A percentile compares a stretch with the other conserved stretches of the same genome.
Evolutionary conservation across 2,329 filamentous ascomycete genomes (phyloP).

Genomic region (Cordyceps cateniannulata): DNA sequence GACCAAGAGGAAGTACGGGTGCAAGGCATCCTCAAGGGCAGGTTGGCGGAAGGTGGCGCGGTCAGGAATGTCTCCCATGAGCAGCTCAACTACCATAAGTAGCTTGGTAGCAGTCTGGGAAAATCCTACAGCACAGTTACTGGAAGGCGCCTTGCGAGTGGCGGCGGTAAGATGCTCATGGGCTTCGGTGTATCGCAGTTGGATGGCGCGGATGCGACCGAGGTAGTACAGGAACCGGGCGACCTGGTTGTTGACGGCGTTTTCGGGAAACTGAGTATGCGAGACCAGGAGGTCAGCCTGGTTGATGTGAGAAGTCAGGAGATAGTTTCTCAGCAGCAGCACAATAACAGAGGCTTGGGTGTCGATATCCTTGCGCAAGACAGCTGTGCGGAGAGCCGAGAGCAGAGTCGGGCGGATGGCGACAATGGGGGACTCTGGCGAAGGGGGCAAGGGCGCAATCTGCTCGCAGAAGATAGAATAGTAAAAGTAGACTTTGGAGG

Average conservation of each 20-base stretch:
- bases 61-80: slow-evolving; percentile 98
- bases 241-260: slow-evolving; percentile 96
- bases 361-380: slow-evolving; percentile 91
- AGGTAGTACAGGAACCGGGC: slow-evolving; percentile 97
- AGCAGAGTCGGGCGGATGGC: slow-evolving; percentile 80
- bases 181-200: slow-evolving; percentile 93
- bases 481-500: slow-evolving; percentile 97
- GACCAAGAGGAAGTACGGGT: slow-evolving; percentile 90
- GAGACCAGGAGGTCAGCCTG: slow-evolving; percentile 94
- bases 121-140: slow-evolving; percentile 83
- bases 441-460: slow-evolving; percentile 78
- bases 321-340: slow-evolving; percentile 88
- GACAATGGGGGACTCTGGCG: slow-evolving; percentile 80
- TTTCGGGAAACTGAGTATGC: slow-evolving; percentile 90
- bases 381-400: slow-evolving; percentile 85
- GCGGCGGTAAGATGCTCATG: slow-evolving; percentile 91
- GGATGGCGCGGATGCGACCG: slow-evolving; percentile 90
- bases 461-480: slow-evolving; percentile 94
- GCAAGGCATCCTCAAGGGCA: slow-evolving; percentile 76
- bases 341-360: slow-evolving; percentile 97
- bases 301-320: slow-evolving; percentile 90
- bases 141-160: slow-evolving; percentile 90
- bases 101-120: slow-evolving; percentile 95
- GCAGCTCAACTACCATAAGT: slow-evolving; percentile 88
- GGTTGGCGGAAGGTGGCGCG: slow-evolving; percentile 89